Evolutionary conservation across 768 basidiomycete species (phyloP).

Genomic region (Tricholomella constricta): DNA sequence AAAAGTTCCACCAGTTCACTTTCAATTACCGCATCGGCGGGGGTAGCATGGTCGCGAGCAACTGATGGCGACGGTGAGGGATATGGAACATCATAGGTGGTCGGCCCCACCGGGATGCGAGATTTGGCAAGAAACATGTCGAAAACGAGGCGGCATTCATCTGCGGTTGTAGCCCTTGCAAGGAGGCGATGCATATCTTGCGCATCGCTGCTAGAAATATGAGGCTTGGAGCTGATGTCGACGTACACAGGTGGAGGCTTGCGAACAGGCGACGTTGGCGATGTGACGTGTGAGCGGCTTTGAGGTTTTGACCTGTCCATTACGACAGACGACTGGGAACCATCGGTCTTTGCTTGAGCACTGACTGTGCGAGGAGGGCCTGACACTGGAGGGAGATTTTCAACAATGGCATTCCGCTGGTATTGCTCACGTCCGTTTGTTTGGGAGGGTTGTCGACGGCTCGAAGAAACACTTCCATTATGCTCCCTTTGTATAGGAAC

Average conservation of each 20-base stretch:
- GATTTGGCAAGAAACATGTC: conserved; percentile 78
- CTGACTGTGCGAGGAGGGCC: not conserved
- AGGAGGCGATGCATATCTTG: conserved; percentile 71
- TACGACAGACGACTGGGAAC: not conserved
- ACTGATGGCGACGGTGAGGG: conserved; percentile 40
- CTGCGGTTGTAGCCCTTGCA: conserved; percentile 66
- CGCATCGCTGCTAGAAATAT: conserved; percentile 47
- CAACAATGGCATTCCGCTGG: conserved; percentile 1
- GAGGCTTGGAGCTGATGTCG: conserved; percentile 14
- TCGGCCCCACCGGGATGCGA: conserved; percentile 40
- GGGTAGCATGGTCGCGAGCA: conserved; percentile 9
- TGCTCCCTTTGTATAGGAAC: conserved; percentile 5
- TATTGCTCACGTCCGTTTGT: conserved; percentile 8
- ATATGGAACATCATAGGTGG: conserved; percentile 31
- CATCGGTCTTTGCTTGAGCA: conserved; percentile 1
- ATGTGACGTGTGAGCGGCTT: not conserved
- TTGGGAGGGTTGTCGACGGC: conserved; percentile 1
- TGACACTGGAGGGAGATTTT: not conserved
- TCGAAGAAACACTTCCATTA: conserved; percentile 9
- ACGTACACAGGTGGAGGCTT: conserved; percentile 21
- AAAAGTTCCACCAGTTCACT: conserved; percentile 52
- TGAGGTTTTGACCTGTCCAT: conserved; percentile 5
- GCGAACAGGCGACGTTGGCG: conserved; percentile 11
- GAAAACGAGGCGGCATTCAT: conserved; percentile 84
- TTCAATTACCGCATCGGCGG: conserved; percentile 42